phyloP scores from a whole-genome alignment of 2,329 filamentous ascomycete genomes.

The Magnaporthiopsis poae region DNA sequence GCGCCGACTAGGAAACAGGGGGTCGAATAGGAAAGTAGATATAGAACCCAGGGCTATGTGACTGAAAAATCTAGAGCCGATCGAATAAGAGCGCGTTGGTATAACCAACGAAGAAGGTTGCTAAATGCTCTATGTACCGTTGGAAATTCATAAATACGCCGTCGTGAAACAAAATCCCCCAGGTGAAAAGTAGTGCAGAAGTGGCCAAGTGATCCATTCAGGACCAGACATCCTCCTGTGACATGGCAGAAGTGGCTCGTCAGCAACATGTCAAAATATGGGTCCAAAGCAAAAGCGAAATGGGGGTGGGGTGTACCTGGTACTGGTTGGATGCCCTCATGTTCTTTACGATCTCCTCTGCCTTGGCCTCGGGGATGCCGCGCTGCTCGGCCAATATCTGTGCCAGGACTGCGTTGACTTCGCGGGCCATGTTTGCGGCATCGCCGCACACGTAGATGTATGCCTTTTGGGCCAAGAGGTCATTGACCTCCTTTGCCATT shows the following conservation, averaged over 20 bases:
- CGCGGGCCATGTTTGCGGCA: conserved; percentile 90
- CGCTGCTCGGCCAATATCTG: conserved; percentile 81
- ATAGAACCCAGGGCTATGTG: neutral
- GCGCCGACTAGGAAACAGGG: neutral
- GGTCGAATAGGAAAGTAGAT: neutral
- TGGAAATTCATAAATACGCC: neutral
- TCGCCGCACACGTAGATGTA: conserved; percentile 99
- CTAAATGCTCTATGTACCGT: neutral
- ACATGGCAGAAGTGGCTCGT: conserved; percentile 20
- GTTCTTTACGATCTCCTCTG: conserved; percentile 89
- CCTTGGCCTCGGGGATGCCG: conserved; percentile 73
- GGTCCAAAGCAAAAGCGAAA: neutral
- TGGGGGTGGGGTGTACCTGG: conserved; percentile 50
- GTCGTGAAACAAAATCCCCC: neutral
- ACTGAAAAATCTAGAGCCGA: neutral
- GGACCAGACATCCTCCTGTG: conserved; percentile 63
- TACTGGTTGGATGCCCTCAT: conserved; percentile 94
- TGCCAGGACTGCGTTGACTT: conserved; percentile 77
- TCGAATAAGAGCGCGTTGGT: neutral
- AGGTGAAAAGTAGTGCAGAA: neutral
- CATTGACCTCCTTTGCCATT: conserved; percentile 71
- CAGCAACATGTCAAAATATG: neutral
- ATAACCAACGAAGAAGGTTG: neutral
- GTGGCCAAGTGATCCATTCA: conserved; percentile 23
- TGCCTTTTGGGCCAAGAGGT: conserved; percentile 73